Conservation (phyloP, 2,329 filamentous ascomycete genomes). For the Amylocarpus encephaloides region DNA sequence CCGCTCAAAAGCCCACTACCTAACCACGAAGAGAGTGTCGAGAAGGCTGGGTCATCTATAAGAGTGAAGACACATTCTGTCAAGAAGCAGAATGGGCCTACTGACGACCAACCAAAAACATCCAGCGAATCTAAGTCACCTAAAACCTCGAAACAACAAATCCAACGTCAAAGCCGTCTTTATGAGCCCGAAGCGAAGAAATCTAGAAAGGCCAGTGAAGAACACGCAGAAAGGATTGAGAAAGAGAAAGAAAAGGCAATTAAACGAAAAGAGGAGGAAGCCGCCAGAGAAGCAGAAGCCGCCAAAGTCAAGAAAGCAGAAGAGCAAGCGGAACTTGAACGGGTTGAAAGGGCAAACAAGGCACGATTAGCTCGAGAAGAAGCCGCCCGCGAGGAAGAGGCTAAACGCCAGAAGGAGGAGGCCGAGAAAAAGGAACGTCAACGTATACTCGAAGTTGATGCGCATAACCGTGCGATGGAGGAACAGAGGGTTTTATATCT, state of each 20-base stretch:
- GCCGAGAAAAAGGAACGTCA: constrained; percentile 25
- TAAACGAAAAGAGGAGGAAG: constrained; percentile 33
- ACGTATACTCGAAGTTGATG: constrained; percentile 23
- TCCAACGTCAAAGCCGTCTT: constrained; percentile 4
- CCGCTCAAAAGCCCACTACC: constrained; percentile 14
- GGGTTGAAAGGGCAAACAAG: constrained; percentile 22
- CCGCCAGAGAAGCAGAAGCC: constrained; percentile 26
- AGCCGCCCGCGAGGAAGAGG: constrained; percentile 32
- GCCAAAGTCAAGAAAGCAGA: constrained; percentile 7
- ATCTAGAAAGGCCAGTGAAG: constrained; percentile 8
- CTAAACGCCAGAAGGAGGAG: constrained; percentile 27
- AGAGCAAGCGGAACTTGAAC: constrained; percentile 20
- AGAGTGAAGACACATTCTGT: constrained; percentile 14
- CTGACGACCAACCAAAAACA: constrained; percentile 7
- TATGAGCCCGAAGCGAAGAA: constrained; percentile 14
- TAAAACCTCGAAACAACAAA: constrained; percentile 11
- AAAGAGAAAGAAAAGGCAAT: constrained; percentile 32
- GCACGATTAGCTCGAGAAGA: constrained; percentile 25
- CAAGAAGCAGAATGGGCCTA: constrained; percentile 9
- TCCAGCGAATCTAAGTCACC: constrained; percentile 11
- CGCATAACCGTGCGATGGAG: constrained; percentile 27
- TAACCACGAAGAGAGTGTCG: constrained; percentile 16
- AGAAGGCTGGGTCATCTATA: constrained; percentile 11
- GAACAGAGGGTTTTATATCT: constrained; percentile 31
- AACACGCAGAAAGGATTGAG: constrained; percentile 7